Base-by-base conservation (phyloP, 176 grass and related monocot species). In the Carex myosuroides region DNA sequence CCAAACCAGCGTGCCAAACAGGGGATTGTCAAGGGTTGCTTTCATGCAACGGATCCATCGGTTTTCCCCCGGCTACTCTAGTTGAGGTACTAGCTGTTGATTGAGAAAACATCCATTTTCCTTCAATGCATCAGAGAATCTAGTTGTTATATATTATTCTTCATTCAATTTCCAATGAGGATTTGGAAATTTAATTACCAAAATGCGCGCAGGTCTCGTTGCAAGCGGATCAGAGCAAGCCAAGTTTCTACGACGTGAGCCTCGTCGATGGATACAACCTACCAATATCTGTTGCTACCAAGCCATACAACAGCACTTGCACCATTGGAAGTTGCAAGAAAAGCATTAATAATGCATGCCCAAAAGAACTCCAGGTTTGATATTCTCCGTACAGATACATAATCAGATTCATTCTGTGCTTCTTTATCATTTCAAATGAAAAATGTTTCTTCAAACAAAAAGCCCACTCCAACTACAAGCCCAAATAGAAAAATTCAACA, bases 241-340 rank as follows among this genome's bases (percentile, higher is more conserved):
- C 90, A 13, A 94, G 89, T 79, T 92, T 91, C 80, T 97, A 91
- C 84, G 92, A 94, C 79, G 90, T 94, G 21, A 97, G 94, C 88
- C 64, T 97, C 1, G 90, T 97, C 16, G 94, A 97, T 82, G 94
- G 92, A 44, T 97, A 97, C 89, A 97, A 97, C 90, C 80, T 97
- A 12, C 92, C 92, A 8, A 67, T 98, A 21, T 61, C 92, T 80
- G 86, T 98, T 16, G 86, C 86, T 39, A 79, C 91, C 24, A 80
- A 39, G 70, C 69, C 84, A 37, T 80, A 54, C 13, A 21, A 69
- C 54, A 60, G 53, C 14, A 84, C 22, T 18, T 94, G 95, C 75
- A 69, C 61, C 70, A 90, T 98, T 79, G 69, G 82, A 65, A 86
- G 92, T 8, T 98, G 91, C 86, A 35, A 60, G 52, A 83, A 86